Base-by-base conservation (phyloP, 1,284 basidiomycete species). In the Ustilago crameri region DNA sequence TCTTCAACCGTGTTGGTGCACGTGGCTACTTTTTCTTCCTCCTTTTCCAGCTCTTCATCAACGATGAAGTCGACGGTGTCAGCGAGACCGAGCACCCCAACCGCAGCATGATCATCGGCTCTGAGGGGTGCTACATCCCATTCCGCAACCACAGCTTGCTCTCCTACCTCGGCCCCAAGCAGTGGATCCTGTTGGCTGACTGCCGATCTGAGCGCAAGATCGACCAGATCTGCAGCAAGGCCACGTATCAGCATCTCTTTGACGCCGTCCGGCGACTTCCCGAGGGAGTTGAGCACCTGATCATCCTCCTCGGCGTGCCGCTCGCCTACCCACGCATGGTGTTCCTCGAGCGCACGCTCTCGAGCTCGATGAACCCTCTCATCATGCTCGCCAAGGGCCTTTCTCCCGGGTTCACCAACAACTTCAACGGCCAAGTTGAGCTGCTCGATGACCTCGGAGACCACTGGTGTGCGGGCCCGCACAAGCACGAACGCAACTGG, bases 401-500 rank as follows among this genome's bases (percentile, higher is more conserved):
- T 17, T 47, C 69, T 3, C 74, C 74, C 1, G 68, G 72, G 2
- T 82, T 82, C 52, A 79, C 76, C 51, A 82, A 83, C 75, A 73
- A 77, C 52, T 83, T 81, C 37, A 81, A 84, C 55, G 82, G 80
- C 26, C 73, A 82, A 32, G 82, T 80, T 10, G 82, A 83, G 51
- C 64, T 83, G 12, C 74, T 83, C 12, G 83, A 84, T 46, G 83
- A 84, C 45, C 53, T 84, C 17, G 74, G 96, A 52, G 94, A 98
- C 84, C 94, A 97, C 85, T 86, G 96, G 82, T 84, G 83, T 52
- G 83, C 85, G 0, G 78, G 65, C 20, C 74, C 74, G 3, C 86
- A 86, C 75, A 86, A 96, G 89, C 87, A 87, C 84, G 95, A 98
- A 84, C 89, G 95, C 51, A 98, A 98, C 83, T 90, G 89, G 89